Evolutionary conservation across 2,329 filamentous ascomycete species (phyloP), one percentile per base, ranked within the genome.

Genomic region (Diaporthe batatas): DNA sequence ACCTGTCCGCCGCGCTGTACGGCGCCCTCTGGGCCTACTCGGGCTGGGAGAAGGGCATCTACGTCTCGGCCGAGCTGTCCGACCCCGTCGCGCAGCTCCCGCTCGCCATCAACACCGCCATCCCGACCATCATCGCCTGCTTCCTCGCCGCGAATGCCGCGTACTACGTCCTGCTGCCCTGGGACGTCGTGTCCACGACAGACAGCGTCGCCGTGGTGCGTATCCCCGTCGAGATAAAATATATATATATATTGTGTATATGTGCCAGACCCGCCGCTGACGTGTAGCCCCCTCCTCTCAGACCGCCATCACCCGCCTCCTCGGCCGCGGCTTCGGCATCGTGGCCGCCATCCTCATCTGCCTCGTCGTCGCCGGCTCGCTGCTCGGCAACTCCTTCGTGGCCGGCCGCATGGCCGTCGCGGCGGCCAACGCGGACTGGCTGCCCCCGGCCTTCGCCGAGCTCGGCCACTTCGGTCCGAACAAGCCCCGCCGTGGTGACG

Each of bases 21-120:
- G 90, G 87, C 0, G 89, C 88, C 0, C 78, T 92, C 0, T 92
- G 90, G 90, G 90, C 88, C 0, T 92, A 91, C 73, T 90, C 88
- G 0, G 90, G 90, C 0, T 92, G 90, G 90, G 90, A 92, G 71
- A 91, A 91, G 81, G 88, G 87, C 4, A 86, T 89, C 67, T 90
- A 90, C 75, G 82, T 90, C 59, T 85, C 87, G 0, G 85, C 87
- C 0, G 88, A 90, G 77, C 83, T 90, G 8, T 85, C 83, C 0
- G 78, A 83, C 0, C 88, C 88, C 0, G 85, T 84, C 0, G 83
- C 82, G 23, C 88, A 90, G 75, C 84, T 92, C 0, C 90, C 90
- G 0, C 85, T 88, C 2, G 89, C 90, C 3, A 90, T 92, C 78
- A 90, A 91, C 78, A 86, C 86, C 0, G 88, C 90, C 0, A 84